Evolutionary conservation across 257 asterid species (phyloP), one percentile per base, ranked within the genome.

Genomic region (Catharanthus roseus): DNA sequence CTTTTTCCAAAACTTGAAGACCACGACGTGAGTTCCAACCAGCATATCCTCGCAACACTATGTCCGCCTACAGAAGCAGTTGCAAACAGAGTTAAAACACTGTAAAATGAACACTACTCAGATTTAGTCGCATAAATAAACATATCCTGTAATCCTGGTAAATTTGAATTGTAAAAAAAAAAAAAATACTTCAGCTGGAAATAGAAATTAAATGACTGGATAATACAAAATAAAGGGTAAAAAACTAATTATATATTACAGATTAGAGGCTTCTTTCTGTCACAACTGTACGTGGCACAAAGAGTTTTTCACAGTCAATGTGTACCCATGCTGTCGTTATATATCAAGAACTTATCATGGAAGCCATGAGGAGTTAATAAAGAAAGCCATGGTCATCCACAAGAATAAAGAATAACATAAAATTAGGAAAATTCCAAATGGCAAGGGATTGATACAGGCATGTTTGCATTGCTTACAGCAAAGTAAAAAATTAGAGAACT

Each of bases 21-120:
- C 86, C 96, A 24, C 77, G 80, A 69, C 92, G 78, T 21, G 96
- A 82, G 70, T 87, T 90, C 96, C 97, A 90, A 34, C 89, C 96
- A 64, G 61, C 34, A 73, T 88, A 90, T 67, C 97, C 96, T 57
- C 97, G 80, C 79, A 88, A 10, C 66, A 83, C 21, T 67, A 91
- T 68, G 72, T 91, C 97, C 65, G 96, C 92, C 97, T 10, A 31
- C 50, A 72, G 31, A 54, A 23, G 10, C 71, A 49, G 24, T 49
- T 49, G 55, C 55, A 49, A 49, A 54, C 69, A 67, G 29, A 44
- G 45, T 75, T 26, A 38, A 39, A 16, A 60, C 13, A 21, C 12
- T 61, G 28, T 26, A 63, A 21, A 38, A 18, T 34, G 28, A 63
- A 21, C 26, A 21, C 26, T 38, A 63, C 68, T 36, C 65, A 6